A percentile compares a stretch with the other conserved stretches of the same genome.
Evolutionary conservation across 1,139 yeast species (phyloP).

Genomic region (Petasospora rhodanensis): DNA sequence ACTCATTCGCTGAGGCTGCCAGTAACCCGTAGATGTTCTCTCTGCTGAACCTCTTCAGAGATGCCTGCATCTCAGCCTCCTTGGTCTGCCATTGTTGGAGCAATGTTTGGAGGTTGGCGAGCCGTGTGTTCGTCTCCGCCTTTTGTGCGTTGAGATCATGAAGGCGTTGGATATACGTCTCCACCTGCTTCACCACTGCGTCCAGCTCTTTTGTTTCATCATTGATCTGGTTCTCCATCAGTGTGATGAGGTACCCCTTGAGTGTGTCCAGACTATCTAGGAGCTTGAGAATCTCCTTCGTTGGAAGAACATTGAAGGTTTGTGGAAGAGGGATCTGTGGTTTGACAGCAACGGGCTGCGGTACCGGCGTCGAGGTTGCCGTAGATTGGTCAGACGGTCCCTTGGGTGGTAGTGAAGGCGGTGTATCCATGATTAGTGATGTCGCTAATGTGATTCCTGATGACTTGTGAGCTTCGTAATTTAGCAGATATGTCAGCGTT

Average conservation of each 20-base stretch:
- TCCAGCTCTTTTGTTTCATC: slow-evolving; percentile 11
- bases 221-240: slow-evolving; percentile 15
- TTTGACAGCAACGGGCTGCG: slow-evolving; percentile 5
- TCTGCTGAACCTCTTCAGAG: slow-evolving; percentile 19
- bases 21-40: slow-evolving; percentile 17
- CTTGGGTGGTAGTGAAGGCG: slow-evolving; percentile 20
- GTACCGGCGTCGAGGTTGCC: not conserved
- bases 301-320: slow-evolving; percentile 26
- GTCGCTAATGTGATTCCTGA: no score
- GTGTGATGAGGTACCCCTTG: slow-evolving; percentile 26
- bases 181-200: slow-evolving; percentile 9
- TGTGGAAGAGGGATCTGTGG: slow-evolving; percentile 17
- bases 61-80: slow-evolving; percentile 26
- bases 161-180: slow-evolving; percentile 10
- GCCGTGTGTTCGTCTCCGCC: slow-evolving; percentile 11
- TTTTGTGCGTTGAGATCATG: slow-evolving; percentile 13
- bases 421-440: slow-evolving; percentile 4
- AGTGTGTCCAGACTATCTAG: slow-evolving; percentile 22
- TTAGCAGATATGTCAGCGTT: slow-evolving; percentile 1
- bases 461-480: no score
- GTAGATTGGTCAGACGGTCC: not conserved
- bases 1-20: slow-evolving; percentile 12
- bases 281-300: slow-evolving; percentile 27
- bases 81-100: slow-evolving; percentile 15
- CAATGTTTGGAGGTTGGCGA: slow-evolving; percentile 7